These are phyloP conservation scores for Colletotrichum costaricense DNA, from an alignment of 2,329 filamentous ascomycete genomes.

Conservation along the genomic window DNA sequence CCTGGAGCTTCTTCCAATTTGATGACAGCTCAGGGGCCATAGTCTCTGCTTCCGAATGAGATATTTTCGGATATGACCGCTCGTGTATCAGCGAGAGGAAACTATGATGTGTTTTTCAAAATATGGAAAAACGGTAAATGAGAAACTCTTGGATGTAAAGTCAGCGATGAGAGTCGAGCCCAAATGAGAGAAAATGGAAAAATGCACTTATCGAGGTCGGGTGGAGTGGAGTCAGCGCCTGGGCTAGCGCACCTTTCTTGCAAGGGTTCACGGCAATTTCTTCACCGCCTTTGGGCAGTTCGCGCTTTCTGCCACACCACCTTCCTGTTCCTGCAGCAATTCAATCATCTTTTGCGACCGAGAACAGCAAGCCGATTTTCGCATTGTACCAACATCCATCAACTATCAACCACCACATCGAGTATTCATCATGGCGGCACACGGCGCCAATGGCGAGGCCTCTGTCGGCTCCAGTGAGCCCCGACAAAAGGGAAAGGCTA, in stretches of 20 bases:
- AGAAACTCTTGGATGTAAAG: not conserved
- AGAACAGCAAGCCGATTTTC: not conserved
- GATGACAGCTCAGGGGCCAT: constrained; percentile 67
- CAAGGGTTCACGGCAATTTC: constrained; percentile 24
- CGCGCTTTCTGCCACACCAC: constrained; percentile 36
- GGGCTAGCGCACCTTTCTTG: too few relatives aligned
- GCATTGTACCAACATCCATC: constrained; percentile 12
- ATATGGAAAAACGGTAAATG: not conserved
- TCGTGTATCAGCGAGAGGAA: not conserved
- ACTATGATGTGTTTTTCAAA: not conserved
- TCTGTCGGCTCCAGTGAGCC: constrained; percentile 68
- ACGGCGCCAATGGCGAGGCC: constrained; percentile 61
- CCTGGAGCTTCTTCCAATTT: constrained; percentile 85
- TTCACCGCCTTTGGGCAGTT: constrained; percentile 19
- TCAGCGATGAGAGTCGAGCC: not conserved
- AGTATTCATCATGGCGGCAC: constrained; percentile 64
- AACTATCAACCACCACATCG: constrained; percentile 7
- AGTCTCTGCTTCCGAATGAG: constrained; percentile 16
- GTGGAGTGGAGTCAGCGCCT: not conserved
- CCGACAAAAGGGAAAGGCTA: constrained; percentile 82
- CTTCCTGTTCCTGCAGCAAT: constrained; percentile 1
- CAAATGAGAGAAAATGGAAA: constrained; percentile 14
- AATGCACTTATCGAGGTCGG: constrained; percentile 20
- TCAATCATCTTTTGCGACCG: constrained; percentile 1
- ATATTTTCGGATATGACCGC: not conserved